phyloP scores from a whole-genome alignment of 83 land plant species.

The Diphasiastrum complanatum region DNA sequence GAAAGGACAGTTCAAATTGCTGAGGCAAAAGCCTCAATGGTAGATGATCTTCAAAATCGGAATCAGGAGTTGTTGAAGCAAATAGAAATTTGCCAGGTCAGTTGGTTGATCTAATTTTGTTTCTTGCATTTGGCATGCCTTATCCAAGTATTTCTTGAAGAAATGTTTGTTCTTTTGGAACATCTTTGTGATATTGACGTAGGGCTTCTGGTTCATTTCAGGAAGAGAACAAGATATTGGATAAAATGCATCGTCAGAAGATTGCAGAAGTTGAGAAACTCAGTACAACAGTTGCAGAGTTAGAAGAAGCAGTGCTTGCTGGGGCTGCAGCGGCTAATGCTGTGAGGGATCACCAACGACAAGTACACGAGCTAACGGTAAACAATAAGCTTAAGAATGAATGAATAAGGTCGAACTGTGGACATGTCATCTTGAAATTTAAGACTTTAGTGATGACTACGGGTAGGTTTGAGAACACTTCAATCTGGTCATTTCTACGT shows the following conservation, averaged over 20 bases:
- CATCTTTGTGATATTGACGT: background rate
- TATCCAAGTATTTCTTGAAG: background rate
- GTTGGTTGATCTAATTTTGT: background rate
- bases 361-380: conserved; percentile 63
- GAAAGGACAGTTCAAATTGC: conserved; percentile 39
- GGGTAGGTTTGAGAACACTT: background rate
- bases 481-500: background rate
- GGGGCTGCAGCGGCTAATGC: conserved; percentile 72
- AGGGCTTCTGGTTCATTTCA: conserved; percentile 12
- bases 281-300: conserved; percentile 57
- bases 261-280: conserved; percentile 72
- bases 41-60: conserved; percentile 48
- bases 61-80: conserved; percentile 46
- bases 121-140: background rate
- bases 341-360: conserved; percentile 56
- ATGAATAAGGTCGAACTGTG: background rate
- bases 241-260: conserved; percentile 65
- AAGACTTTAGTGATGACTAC: background rate
- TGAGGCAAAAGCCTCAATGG: conserved; percentile 41
- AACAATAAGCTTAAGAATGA: background rate
- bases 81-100: conserved; percentile 51
- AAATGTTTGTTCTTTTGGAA: background rate
- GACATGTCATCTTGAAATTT: background rate
- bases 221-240: conserved; percentile 79
- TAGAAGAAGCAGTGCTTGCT: conserved; percentile 78